Evolutionary conservation across 176 grass and related monocot species (phyloP), one percentile per base, ranked within the genome.

Genomic region (Guadua angustifolia): DNA sequence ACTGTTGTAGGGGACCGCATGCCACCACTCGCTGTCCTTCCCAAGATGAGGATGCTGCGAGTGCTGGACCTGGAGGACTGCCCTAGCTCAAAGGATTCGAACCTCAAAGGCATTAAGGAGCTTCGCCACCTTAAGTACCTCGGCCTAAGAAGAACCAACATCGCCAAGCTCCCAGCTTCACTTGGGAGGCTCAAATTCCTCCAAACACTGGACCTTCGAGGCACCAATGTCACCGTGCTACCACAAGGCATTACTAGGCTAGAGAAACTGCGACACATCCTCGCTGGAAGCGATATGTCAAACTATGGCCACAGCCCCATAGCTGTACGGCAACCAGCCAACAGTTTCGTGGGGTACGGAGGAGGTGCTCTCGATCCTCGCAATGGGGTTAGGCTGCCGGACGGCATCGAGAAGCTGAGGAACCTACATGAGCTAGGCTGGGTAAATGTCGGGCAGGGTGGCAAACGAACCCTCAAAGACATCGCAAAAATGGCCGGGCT

Each of bases 51-150:
- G 38, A 35, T 85, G 57, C 22, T 89, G 6, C 26, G 81, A 18
- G 82, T 89, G 6, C 26, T 89, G 10, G 82, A 89, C 45, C 6
- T 89, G 22, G 75, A 89, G 64, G 67, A 53, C 3, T 73, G 40
- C 10, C 43, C 25, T 4, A 19, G 43, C 11, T 22, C 56, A 0
- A 16, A 17, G 19, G 16, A 85, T 21, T 1, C 1, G 1, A 5
- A 81, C 56, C 29, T 89, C 10, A 67, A 53, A 4, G 39, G 43
- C 43, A 45, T 45, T 11, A 45, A 10, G 3, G 35, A 36, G 35
- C 35, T 36, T 36, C 4, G 35, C 35, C 35, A 36, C 35, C 35
- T 36, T 36, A 36, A 36, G 35, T 36, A 36, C 35, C 35, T 36
- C 35, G 35, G 35, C 35, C 35, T 36, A 36, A 36, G 43, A 11